phyloP scores from a whole-genome alignment of 208 protist species.

The Herpetomonas samuelpessoai region DNA sequence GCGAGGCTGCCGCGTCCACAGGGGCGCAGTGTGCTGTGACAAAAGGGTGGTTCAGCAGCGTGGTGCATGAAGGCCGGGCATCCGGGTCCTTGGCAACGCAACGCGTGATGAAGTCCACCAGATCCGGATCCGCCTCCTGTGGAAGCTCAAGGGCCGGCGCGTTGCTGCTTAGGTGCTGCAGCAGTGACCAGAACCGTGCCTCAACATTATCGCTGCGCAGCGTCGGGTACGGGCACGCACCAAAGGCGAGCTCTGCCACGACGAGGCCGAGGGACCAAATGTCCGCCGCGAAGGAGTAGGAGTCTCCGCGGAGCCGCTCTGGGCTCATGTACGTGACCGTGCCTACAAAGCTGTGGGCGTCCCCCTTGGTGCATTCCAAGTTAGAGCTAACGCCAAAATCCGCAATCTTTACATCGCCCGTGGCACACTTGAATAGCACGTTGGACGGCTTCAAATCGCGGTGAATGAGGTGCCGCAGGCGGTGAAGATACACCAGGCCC shows the following conservation, averaged over 20 bases:
- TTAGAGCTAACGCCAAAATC: conserved; percentile 94
- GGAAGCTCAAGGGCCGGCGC: conserved; percentile 65
- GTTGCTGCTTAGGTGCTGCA: conserved; percentile 70
- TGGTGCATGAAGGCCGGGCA: conserved; percentile 52
- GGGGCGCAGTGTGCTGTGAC: conserved; percentile 24
- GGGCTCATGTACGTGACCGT: conserved; percentile 95
- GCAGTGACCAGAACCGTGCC: conserved; percentile 80
- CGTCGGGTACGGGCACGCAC: conserved; percentile 71
- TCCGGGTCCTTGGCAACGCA: conserved; percentile 67
- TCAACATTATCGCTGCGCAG: conserved; percentile 57
- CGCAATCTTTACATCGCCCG: conserved; percentile 86
- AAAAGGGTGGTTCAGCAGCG: conserved; percentile 78
- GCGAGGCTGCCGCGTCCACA: neutral
- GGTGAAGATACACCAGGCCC: conserved; percentile 88
- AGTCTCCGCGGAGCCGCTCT: conserved; percentile 84
- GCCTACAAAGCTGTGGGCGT: conserved; percentile 89
- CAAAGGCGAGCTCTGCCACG: conserved; percentile 86
- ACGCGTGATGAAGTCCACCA: conserved; percentile 65
- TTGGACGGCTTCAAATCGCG: conserved; percentile 98
- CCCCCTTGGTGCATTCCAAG: conserved; percentile 80
- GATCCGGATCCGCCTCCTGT: conserved; percentile 33
- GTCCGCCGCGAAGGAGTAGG: conserved; percentile 91
- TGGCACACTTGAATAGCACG: conserved; percentile 89
- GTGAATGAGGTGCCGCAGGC: conserved; percentile 91
- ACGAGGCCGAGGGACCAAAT: conserved; percentile 93